These are phyloP conservation scores for Penicillium fimorum DNA, from an alignment of 495 filamentous ascomycete genomes.

Conservation along the genomic window DNA sequence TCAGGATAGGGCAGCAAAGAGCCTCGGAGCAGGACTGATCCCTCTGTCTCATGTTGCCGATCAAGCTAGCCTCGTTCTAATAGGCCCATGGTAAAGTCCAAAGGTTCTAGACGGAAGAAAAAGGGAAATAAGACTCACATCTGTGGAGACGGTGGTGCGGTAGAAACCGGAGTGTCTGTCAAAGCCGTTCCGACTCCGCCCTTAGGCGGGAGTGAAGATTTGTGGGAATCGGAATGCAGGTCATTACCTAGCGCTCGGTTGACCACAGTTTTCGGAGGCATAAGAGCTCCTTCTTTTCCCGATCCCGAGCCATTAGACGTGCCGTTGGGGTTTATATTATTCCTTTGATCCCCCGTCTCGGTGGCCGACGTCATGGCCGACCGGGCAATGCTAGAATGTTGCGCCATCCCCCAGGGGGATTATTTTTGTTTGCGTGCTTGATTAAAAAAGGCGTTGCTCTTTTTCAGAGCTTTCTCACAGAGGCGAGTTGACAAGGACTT, in stretches of 20 bases:
- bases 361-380: slow-evolving; percentile 52
- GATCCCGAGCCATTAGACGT: slow-evolving; percentile 26
- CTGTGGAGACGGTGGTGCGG: slow-evolving; percentile 67
- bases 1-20: background rate
- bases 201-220: slow-evolving; percentile 44
- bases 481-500: slow-evolving; percentile 1
- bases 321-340: slow-evolving; percentile 25
- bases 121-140: slow-evolving; percentile 53
- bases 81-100: slow-evolving; percentile 13
- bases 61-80: slow-evolving; percentile 12
- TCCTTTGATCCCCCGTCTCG: slow-evolving; percentile 30
- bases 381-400: slow-evolving; percentile 58
- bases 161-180: slow-evolving; percentile 67
- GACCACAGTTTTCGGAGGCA: slow-evolving; percentile 45
- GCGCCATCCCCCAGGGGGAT: slow-evolving; percentile 31
- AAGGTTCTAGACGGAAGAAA: slow-evolving; percentile 17
- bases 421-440: background rate
- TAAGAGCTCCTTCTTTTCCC: slow-evolving; percentile 37
- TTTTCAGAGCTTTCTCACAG: background rate
- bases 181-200: slow-evolving; percentile 56
- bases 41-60: slow-evolving; percentile 1
- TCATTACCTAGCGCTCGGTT: slow-evolving; percentile 49
- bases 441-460: slow-evolving; percentile 2
- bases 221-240: slow-evolving; percentile 48
- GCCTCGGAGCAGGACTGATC: background rate